Evolutionary conservation across 768 basidiomycete genomes (phyloP), one percentile per base, ranked within the genome.

Genomic region (Scleroderma bovista): DNA sequence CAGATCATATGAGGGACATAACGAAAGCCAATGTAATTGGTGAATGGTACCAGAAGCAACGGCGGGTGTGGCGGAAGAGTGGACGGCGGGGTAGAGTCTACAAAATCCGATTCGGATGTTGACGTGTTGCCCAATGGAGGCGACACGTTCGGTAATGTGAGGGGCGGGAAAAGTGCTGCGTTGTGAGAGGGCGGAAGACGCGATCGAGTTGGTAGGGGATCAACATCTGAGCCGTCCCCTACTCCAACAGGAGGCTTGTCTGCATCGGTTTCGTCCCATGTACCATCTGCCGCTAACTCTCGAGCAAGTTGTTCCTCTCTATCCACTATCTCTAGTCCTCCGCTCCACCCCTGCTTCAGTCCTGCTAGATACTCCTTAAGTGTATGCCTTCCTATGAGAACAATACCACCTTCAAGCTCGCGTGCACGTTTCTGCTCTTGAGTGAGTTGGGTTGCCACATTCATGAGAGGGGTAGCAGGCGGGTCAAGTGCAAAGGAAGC

Each of bases 351-450:
- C 47, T 78, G 75, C 61, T 77, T 80, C 37, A 97, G 63, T 3
- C 95, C 96, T 48, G 83, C 76, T 80, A 97, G 81, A 66, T 89
- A 98, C 70, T 99, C 96, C 71, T 97, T 99, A 69, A 95, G 78
- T 1, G 91, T 88, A 32, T 88, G 82, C 44, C 96, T 80, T 3
- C 96, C 96, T 26, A 99, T 67, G 50, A 99, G 72, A 50, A 96
- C 76, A 36, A 83, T 76, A 2, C 94, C 95, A 12, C 93, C 93
- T n/a, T 83, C 80, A 9, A 90, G 72, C 53, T 85, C 82, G 17
- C 78, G 76, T 51, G 74, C 66, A 3, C 74, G 77, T 41, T 73
- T 72, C 57, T 81, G 77, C 12, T 76, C 73, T 1, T 71, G 75
- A 23, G 80, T 70, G 43, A 72, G 75, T 51, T 78, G 73, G 22